These are phyloP conservation scores for Amniculicola lignicola DNA, from an alignment of 495 filamentous ascomycete genomes.

Conservation along the genomic window DNA sequence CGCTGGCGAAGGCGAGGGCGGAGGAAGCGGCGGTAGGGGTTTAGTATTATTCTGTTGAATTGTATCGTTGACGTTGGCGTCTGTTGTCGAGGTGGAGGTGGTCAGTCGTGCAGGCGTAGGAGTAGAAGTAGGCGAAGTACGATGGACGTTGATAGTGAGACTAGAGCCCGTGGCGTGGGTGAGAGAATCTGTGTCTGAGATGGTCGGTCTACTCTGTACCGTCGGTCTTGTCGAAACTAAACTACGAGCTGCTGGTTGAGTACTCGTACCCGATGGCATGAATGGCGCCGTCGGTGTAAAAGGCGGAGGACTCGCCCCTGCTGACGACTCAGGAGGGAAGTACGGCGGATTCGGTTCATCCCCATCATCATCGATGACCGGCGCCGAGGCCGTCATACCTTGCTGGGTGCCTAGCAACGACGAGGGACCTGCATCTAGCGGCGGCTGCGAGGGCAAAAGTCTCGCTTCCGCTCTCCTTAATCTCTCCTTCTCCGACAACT, in stretches of 20 bases:
- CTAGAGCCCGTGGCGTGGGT: slow-evolving; percentile 1
- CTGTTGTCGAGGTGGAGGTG: not conserved
- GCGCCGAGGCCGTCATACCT: slow-evolving; percentile 34
- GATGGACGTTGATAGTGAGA: slow-evolving; percentile 14
- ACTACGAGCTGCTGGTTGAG: too few relatives aligned
- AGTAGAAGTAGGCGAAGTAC: too few relatives aligned
- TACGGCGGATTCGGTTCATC: slow-evolving; percentile 18
- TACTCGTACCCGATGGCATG: too few relatives aligned
- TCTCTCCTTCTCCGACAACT: slow-evolving; percentile 43
- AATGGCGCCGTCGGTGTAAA: not conserved
- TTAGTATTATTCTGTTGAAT: too few relatives aligned
- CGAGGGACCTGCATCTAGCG: slow-evolving; percentile 15
- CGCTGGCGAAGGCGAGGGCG: not conserved
- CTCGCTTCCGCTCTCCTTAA: slow-evolving; percentile 41
- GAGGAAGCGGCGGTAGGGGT: not conserved
- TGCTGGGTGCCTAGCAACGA: slow-evolving; percentile 7
- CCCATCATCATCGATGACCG: slow-evolving; percentile 30
- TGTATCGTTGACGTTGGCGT: not conserved
- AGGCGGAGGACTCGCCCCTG: not conserved
- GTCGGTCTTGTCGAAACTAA: too few relatives aligned
- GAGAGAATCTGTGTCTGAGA: too few relatives aligned
- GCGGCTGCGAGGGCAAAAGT: slow-evolving; percentile 42
- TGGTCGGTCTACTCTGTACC: too few relatives aligned
- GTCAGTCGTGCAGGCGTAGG: too few relatives aligned
- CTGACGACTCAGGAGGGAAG: slow-evolving; percentile 14